phyloP scores from a whole-genome alignment of 768 basidiomycete species.

The Leccinellum luteum region DNA sequence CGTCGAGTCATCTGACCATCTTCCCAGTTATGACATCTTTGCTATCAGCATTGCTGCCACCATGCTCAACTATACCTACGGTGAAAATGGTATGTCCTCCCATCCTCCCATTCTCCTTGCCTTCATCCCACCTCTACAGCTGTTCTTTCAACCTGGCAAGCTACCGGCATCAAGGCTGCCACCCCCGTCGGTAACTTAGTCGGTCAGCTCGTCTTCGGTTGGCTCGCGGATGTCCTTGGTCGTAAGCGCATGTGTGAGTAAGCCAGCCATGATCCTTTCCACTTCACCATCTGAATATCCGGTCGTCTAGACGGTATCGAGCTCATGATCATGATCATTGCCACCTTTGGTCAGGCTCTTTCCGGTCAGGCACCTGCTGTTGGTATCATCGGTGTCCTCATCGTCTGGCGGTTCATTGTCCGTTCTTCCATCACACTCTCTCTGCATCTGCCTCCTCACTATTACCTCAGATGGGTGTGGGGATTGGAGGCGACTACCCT shows the following conservation, averaged over 20 bases:
- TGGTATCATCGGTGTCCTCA: constrained; percentile 68
- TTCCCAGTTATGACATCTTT: constrained; percentile 71
- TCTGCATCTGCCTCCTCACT: not conserved
- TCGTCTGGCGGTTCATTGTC: constrained; percentile 82
- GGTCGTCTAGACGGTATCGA: constrained; percentile 42
- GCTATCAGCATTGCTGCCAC: constrained; percentile 82
- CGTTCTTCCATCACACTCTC: constrained; percentile 10
- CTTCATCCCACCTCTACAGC: constrained; percentile 2
- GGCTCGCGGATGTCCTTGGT: constrained; percentile 73
- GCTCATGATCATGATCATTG: constrained; percentile 78
- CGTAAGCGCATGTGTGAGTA: constrained; percentile 77
- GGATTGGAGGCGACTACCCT: constrained; percentile 90
- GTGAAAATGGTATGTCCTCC: constrained; percentile 24
- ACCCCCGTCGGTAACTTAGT: constrained; percentile 73
- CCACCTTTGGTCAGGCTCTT: constrained; percentile 77
- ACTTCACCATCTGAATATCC: not conserved
- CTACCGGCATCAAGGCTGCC: constrained; percentile 75
- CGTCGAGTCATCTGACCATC: not conserved
- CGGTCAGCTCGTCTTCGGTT: constrained; percentile 78
- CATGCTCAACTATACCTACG: constrained; percentile 84
- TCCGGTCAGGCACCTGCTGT: constrained; percentile 66
- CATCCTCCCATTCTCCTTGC: not conserved
- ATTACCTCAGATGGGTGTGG: constrained; percentile 59
- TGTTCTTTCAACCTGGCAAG: constrained; percentile 52
- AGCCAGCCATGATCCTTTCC: not conserved